phyloP scores from a whole-genome alignment of 352 stramenopile genomes.

The Globisporangium barbulae region DNA sequence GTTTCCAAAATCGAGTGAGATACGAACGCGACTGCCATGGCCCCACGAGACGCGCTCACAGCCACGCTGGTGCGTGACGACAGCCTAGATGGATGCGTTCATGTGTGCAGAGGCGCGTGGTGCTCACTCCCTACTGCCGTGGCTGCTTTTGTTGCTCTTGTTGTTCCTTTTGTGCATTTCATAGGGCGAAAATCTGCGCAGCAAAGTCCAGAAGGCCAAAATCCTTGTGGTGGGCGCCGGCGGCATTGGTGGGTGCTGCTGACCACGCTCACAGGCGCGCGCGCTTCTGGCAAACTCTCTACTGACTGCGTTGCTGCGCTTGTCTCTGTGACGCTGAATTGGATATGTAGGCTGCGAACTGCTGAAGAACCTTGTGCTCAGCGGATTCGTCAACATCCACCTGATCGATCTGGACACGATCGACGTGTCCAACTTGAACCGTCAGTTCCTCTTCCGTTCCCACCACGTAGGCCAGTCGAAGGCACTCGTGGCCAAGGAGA shows the following conservation, averaged over 20 bases:
- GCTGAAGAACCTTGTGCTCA: constrained; percentile 99
- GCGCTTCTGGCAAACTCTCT: not conserved
- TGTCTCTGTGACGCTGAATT: not conserved
- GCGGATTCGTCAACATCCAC: constrained; percentile 91
- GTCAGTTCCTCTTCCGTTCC: constrained; percentile 98
- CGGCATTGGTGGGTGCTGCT: constrained; percentile 89
- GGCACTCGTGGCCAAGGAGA: constrained; percentile 83
- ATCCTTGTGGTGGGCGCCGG: constrained; percentile 97
- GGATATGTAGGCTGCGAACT: constrained; percentile 92
- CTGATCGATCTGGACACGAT: constrained; percentile 99
- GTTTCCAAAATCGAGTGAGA: not conserved
- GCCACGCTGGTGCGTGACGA: constrained; percentile 49
- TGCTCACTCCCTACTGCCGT: not conserved
- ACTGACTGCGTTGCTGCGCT: not conserved
- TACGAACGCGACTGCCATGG: constrained; percentile 17
- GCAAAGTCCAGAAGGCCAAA: constrained; percentile 75
- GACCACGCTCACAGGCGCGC: not conserved
- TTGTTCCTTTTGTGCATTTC: not conserved
- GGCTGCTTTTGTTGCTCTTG: constrained; percentile 3
- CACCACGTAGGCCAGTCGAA: constrained; percentile 98
- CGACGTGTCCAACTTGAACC: constrained; percentile 99
- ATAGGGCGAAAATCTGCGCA: constrained; percentile 55
- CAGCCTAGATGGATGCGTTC: not conserved
- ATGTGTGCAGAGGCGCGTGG: not conserved
- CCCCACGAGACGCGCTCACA: constrained; percentile 16